Percentiles rank a stretch among this genome's conserved stretches.
phyloP scores from a whole-genome alignment of 1,139 yeast genomes.

The Protomyces pachydermus region DNA sequence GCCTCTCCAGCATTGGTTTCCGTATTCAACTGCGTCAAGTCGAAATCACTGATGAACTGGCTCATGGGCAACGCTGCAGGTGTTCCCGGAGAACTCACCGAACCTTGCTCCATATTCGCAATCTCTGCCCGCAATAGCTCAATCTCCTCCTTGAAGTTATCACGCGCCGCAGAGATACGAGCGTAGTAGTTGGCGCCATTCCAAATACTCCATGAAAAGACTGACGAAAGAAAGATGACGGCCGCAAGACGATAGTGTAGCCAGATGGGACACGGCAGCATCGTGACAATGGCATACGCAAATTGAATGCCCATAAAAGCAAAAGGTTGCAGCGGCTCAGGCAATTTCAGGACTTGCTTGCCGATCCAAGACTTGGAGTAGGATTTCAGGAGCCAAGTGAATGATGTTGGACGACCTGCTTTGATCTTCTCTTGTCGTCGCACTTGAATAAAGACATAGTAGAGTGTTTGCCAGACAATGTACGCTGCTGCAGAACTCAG shows the following conservation, averaged over 20 bases:
- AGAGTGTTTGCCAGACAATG: constrained; percentile 82
- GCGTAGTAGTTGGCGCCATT: constrained; percentile 94
- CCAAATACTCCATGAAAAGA: constrained; percentile 73
- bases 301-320: constrained; percentile 86
- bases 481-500: constrained; percentile 78
- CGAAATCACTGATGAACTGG: constrained; percentile 21
- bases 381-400: constrained; percentile 61
- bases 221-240: constrained; percentile 59
- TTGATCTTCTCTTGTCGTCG: constrained; percentile 72
- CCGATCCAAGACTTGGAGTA: constrained; percentile 65
- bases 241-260: constrained; percentile 65
- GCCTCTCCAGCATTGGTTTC: constrained; percentile 6
- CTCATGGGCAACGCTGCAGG: constrained; percentile 14
- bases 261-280: constrained; percentile 86
- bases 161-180: constrained; percentile 79
- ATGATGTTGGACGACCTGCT: constrained; percentile 81
- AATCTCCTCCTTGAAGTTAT: constrained; percentile 68
- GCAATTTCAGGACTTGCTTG: constrained; percentile 72
- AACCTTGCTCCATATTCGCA: constrained; percentile 33
- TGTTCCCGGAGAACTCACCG: constrained; percentile 13
- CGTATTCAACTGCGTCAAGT: background rate
- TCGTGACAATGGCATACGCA: constrained; percentile 78
- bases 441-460: constrained; percentile 88
- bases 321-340: constrained; percentile 75
- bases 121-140: constrained; percentile 65